These are phyloP conservation scores for Lasiosphaeria ovina DNA, from an alignment of 495 filamentous ascomycete genomes.

Conservation along the genomic window DNA sequence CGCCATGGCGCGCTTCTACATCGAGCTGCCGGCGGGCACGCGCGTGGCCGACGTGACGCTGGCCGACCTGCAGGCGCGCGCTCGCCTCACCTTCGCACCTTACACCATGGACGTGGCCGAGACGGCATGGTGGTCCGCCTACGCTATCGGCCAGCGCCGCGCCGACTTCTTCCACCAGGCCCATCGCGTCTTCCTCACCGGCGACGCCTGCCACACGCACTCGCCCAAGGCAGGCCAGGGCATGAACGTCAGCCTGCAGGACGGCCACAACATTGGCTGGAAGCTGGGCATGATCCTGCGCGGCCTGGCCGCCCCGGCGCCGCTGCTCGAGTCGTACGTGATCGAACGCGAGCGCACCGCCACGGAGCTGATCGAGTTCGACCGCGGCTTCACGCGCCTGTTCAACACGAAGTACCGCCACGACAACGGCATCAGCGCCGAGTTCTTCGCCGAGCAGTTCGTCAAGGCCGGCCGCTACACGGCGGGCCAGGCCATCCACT, in stretches of 20 bases:
- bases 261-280: slow-evolving; percentile 71
- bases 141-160: slow-evolving; percentile 63
- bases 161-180: slow-evolving; percentile 54
- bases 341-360: slow-evolving; percentile 67
- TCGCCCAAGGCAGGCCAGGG: slow-evolving; percentile 72
- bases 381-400: slow-evolving; percentile 61
- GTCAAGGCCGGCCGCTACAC: slow-evolving; percentile 61
- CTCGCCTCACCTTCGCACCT: slow-evolving; percentile 56
- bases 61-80: slow-evolving; percentile 59
- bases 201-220: slow-evolving; percentile 73
- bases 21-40: slow-evolving; percentile 48
- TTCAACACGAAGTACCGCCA: slow-evolving; percentile 49
- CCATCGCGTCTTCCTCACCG: slow-evolving; percentile 61
- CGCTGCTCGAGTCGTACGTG: slow-evolving; percentile 65
- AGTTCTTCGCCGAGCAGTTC: slow-evolving; percentile 58
- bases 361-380: slow-evolving; percentile 71
- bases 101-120: slow-evolving; percentile 46
- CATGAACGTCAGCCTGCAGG: slow-evolving; percentile 63
- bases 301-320: slow-evolving; percentile 48
- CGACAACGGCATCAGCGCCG: slow-evolving; percentile 35
- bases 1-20: slow-evolving; percentile 60
- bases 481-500: slow-evolving; percentile 60
- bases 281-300: slow-evolving; percentile 67
- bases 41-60: slow-evolving; percentile 42
- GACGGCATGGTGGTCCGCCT: slow-evolving; percentile 61